These are phyloP conservation scores for Mrakiaceae sp. DNA, from an alignment of 1,284 basidiomycete species.

Conservation along the genomic window DNA sequence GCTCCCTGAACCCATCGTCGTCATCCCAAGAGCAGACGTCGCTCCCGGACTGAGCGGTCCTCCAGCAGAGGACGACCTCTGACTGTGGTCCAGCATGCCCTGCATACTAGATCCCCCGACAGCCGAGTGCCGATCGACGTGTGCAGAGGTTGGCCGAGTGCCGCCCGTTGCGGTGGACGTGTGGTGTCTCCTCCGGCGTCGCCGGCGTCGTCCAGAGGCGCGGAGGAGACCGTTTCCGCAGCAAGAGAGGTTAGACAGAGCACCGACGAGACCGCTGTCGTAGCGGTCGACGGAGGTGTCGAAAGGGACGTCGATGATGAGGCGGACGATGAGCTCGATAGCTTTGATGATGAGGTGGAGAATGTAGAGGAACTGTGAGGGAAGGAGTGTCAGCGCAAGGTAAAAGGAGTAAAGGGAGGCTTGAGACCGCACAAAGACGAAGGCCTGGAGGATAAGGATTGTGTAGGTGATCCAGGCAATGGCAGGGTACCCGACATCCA, in stretches of 20 bases:
- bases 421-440: constrained; percentile 54
- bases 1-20: not conserved
- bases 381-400: not conserved
- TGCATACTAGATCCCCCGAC: constrained; percentile 28
- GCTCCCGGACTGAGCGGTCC: not conserved
- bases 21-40: not conserved
- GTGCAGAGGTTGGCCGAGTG: constrained; percentile 29
- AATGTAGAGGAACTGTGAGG: constrained; percentile 36
- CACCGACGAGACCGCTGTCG: constrained; percentile 76
- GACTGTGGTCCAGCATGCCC: constrained; percentile 32
- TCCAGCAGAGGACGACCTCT: not conserved
- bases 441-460: constrained; percentile 71
- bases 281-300: constrained; percentile 67
- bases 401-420: no score
- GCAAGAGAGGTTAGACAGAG: constrained; percentile 37
- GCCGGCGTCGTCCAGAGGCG: constrained; percentile 43
- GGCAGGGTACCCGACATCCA: constrained; percentile 62
- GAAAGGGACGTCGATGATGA: constrained; percentile 70
- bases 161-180: constrained; percentile 14
- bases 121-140: constrained; percentile 20
- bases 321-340: constrained; percentile 65
- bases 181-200: constrained; percentile 20
- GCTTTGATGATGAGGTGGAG: constrained; percentile 76
- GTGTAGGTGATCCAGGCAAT: constrained; percentile 88
- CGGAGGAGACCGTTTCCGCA: constrained; percentile 63